phyloP scores from a whole-genome alignment of 2,329 filamentous ascomycete genomes.

The Colletotrichum sojae region DNA sequence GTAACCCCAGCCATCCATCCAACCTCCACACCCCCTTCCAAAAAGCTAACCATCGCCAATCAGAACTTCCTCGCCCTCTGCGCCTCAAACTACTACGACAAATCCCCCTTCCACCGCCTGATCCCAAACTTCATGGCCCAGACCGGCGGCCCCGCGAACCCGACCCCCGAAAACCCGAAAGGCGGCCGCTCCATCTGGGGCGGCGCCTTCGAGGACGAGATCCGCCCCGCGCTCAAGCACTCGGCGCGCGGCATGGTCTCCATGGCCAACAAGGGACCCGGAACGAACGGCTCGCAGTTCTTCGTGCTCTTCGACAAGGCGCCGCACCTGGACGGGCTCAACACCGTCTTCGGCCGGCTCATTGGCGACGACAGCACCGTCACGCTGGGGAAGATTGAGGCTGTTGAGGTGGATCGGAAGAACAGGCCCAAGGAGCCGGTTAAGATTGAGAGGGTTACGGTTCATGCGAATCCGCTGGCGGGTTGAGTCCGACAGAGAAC shows the following conservation, averaged over 20 bases:
- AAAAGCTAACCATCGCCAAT: conserved; percentile 31
- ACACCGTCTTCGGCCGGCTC: conserved; percentile 86
- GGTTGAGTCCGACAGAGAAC: conserved; percentile 54
- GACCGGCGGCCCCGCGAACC: conserved; percentile 75
- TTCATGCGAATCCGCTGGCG: conserved; percentile 86
- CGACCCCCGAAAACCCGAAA: conserved; percentile 72
- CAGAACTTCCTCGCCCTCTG: conserved; percentile 91
- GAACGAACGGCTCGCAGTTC: conserved; percentile 84
- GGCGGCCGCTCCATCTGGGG: conserved; percentile 82
- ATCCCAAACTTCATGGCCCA: conserved; percentile 88
- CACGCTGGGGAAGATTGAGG: conserved; percentile 80
- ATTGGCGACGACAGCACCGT: conserved; percentile 74
- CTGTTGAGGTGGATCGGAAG: conserved; percentile 82
- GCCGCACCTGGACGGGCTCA: conserved; percentile 85
- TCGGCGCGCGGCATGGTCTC: conserved; percentile 78
- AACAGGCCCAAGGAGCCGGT: conserved; percentile 77
- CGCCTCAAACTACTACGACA: conserved; percentile 82
- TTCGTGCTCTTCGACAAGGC: conserved; percentile 85
- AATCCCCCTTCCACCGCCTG: conserved; percentile 83
- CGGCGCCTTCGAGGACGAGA: conserved; percentile 84
- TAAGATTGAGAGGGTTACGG: conserved; percentile 77
- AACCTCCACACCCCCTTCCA: background rate
- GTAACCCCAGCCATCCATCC: conserved; percentile 56
- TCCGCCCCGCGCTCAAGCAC: conserved; percentile 78
- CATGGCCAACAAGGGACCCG: conserved; percentile 84